Evolutionary conservation across 768 basidiomycete species (phyloP), one percentile per base, ranked within the genome.

Genomic region (Lactifluus hygrophoroides): DNA sequence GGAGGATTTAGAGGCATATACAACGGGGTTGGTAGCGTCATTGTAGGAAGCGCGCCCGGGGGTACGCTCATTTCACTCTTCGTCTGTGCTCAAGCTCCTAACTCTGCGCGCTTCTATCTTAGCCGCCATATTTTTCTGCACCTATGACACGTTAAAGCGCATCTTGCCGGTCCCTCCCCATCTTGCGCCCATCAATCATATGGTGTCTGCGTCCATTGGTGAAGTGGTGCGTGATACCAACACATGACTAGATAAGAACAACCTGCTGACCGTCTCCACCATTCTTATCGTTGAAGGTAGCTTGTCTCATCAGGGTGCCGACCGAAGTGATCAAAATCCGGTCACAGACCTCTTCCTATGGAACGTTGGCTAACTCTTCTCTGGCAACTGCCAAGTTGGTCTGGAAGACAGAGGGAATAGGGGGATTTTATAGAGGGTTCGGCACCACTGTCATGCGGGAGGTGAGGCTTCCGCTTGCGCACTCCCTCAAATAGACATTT

Each of bases 291-390:
- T 53, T 56, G 21, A 69, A 90, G 88, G 80, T 86, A 49, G 93
- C 94, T 34, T 98, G 94, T 70, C 75, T 95, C 52, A 81, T 98
- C 51, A 88, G 94, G 48, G 94, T 98, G 2, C 94, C 94, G 1
- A 96, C 94, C 0, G 95, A 97, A 70, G 88, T 98, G 30, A 87
- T 97, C 73, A 98, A 98, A 70, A 94, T 91, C 10, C 81, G 94
- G 3, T 86, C 82, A 58, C 95, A 97, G 69, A 93, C 93, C 0
- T 86, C 86, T 17, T 81, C 80, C 10, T 94, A 94, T 65, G 82
- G 82, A 7, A 55, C 64, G 5, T 66, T 76, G 16, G 80, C 79
- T 1, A 68, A 72, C 30, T 85, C 86, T 0, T 90, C 89, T 0
- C 68, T 83, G 10, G 72, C 80, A 0, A 80, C 85, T 0, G 82